These are phyloP conservation scores for Pythium rishiriense DNA, from an alignment of 352 stramenopile genomes.

Conservation along the genomic window DNA sequence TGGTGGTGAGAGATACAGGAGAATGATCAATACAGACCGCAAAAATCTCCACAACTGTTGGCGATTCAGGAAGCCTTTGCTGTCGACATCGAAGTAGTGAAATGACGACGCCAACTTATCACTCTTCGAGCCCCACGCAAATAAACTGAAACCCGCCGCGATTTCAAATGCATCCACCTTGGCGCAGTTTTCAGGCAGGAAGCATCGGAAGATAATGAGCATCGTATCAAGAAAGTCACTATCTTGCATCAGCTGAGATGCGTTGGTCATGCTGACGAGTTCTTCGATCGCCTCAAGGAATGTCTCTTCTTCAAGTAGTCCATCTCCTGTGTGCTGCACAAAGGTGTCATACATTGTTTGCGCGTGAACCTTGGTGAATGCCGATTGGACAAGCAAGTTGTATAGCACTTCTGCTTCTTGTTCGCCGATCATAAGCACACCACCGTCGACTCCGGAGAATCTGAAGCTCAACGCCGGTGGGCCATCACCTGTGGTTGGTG, in stretches of 20 bases:
- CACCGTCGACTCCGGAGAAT: conserved; percentile 69
- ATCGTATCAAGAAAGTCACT: conserved; percentile 76
- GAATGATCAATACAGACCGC: conserved; percentile 72
- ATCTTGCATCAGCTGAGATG: conserved; percentile 70
- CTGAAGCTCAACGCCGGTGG: conserved; percentile 50
- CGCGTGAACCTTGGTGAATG: conserved; percentile 69
- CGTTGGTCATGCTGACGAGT: conserved; percentile 75
- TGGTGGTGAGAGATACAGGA: conserved; percentile 75
- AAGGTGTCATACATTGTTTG: conserved; percentile 87
- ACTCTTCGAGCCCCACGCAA: conserved; percentile 83
- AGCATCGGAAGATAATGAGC: conserved; percentile 74
- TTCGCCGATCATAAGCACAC: conserved; percentile 56
- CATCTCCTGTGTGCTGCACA: conserved; percentile 81
- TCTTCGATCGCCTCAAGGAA: conserved; percentile 82
- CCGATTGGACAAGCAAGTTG: conserved; percentile 59
- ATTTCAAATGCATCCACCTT: conserved; percentile 85
- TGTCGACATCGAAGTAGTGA: conserved; percentile 85
- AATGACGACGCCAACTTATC: conserved; percentile 84
- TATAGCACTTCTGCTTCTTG: conserved; percentile 62
- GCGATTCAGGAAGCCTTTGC: conserved; percentile 74
- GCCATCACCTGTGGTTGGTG: conserved; percentile 26
- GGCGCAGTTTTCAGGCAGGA: conserved; percentile 58
- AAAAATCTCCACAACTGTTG: conserved; percentile 85
- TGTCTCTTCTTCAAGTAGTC: conserved; percentile 79
- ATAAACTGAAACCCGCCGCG: conserved; percentile 77